These are phyloP conservation scores for Ottelia alismoides DNA, from an alignment of 106 monocot species.

Conservation along the genomic window DNA sequence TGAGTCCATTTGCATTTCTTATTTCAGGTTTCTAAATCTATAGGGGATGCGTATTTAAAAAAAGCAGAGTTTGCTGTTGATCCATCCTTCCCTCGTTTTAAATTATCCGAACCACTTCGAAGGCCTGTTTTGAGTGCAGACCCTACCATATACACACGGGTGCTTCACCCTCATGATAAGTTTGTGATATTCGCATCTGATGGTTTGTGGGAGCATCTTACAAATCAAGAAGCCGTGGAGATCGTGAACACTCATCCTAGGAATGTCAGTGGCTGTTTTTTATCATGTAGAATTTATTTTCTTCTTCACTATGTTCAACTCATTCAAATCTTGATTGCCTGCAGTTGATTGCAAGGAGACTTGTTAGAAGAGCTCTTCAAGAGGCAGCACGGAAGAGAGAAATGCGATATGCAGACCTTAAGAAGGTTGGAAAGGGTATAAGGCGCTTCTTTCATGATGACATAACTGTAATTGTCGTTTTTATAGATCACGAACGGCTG, in stretches of 20 bases:
- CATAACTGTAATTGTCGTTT: slow-evolving; percentile 62
- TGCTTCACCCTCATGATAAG: slow-evolving; percentile 40
- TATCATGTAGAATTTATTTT: no score
- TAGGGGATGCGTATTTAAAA: slow-evolving; percentile 81
- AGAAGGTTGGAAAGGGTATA: slow-evolving; percentile 52
- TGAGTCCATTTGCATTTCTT: no score
- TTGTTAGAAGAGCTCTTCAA: slow-evolving; percentile 31
- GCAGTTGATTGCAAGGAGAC: slow-evolving; percentile 39
- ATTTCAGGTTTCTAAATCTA: slow-evolving; percentile 52
- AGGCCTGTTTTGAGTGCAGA: slow-evolving; percentile 43
- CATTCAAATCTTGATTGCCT: neutral
- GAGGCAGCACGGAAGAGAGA: slow-evolving; percentile 46
- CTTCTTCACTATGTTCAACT: neutral
- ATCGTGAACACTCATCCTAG: slow-evolving; percentile 60
- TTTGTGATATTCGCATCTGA: no score
- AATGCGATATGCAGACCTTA: slow-evolving; percentile 47
- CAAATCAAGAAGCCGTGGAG: slow-evolving; percentile 60
- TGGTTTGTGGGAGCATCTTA: slow-evolving; percentile 78
- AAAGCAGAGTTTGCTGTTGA: slow-evolving; percentile 35
- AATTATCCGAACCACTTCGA: slow-evolving; percentile 50
- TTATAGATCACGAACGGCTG: slow-evolving; percentile 35
- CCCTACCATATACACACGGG: slow-evolving; percentile 39
- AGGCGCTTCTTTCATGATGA: slow-evolving; percentile 74
- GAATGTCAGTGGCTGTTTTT: slow-evolving; percentile 20
- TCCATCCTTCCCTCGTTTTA: slow-evolving; percentile 38